Percentiles rank a stretch among this genome's conserved stretches.
These are phyloP conservation scores for Epichloe uncinata DNA, from an alignment of 2,329 filamentous ascomycete genomes.

Conservation along the genomic window DNA sequence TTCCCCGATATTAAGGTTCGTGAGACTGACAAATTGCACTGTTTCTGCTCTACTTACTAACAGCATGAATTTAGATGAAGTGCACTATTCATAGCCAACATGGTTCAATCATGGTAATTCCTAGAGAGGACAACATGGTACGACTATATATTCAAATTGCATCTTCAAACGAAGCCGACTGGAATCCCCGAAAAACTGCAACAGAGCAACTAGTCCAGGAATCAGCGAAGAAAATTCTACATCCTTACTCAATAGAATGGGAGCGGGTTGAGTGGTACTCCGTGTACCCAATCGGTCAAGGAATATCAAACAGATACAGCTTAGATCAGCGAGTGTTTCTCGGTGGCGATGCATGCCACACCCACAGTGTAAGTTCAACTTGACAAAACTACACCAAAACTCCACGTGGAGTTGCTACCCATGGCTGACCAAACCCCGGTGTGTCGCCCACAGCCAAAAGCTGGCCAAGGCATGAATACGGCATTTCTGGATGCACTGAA, in stretches of 20 bases:
- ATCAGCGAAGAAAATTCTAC: constrained; percentile 50
- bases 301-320: constrained; percentile 55
- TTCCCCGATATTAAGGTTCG: constrained; percentile 64
- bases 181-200: constrained; percentile 48
- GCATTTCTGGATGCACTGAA: constrained; percentile 75
- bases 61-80: constrained; percentile 39
- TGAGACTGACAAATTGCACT: not conserved
- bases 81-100: constrained; percentile 62
- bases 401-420: not conserved
- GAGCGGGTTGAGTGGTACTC: constrained; percentile 61
- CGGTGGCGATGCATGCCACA: constrained; percentile 67
- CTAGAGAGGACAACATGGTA: constrained; percentile 55
- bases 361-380: constrained; percentile 47
- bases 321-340: constrained; percentile 59
- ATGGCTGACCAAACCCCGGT: not conserved
- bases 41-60: constrained; percentile 18
- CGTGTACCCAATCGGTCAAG: constrained; percentile 64
- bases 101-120: constrained; percentile 71
- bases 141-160: constrained; percentile 57
- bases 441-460: constrained; percentile 47
- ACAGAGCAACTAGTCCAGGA: constrained; percentile 50
- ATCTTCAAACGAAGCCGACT: constrained; percentile 46
- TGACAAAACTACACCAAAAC: not conserved
- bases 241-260: constrained; percentile 55
- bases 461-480: constrained; percentile 70